Conservation (phyloP, 495 filamentous ascomycete genomes). For the Penicillium daleae region DNA sequence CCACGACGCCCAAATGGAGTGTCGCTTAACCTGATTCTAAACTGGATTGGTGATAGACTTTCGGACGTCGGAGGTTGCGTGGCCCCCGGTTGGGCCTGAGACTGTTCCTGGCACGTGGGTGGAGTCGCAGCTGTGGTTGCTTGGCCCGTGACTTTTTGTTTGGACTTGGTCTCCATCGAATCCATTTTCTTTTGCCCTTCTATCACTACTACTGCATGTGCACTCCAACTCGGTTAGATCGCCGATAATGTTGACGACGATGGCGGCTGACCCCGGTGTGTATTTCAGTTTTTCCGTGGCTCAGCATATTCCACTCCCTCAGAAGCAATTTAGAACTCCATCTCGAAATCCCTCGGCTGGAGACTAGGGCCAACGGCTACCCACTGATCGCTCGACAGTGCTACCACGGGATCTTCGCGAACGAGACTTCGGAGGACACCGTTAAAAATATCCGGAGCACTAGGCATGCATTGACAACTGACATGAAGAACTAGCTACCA, state of each 20-base stretch:
- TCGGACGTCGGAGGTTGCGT: conserved; percentile 7
- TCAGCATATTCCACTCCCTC: background rate
- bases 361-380: conserved; percentile 2
- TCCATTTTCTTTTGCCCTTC: no score
- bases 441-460: background rate
- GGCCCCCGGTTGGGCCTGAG: background rate
- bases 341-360: background rate
- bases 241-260: background rate
- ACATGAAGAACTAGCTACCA: background rate
- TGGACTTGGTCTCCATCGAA: no score
- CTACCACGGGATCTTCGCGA: background rate
- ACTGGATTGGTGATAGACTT: conserved; percentile 2
- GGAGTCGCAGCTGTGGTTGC: background rate
- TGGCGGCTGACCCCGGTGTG: no score
- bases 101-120: conserved; percentile 14
- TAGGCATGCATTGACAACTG: background rate
- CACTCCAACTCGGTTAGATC: background rate
- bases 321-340: background rate
- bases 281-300: background rate
- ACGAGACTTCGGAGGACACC: background rate
- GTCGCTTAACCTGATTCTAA: no score
- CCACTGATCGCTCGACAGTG: background rate
- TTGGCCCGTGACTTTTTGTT: no score
- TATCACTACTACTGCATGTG: no score
- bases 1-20: background rate